These are phyloP conservation scores for Pinus albicaulis DNA, from an alignment of 75 land plant genomes.

Conservation along the genomic window DNA sequence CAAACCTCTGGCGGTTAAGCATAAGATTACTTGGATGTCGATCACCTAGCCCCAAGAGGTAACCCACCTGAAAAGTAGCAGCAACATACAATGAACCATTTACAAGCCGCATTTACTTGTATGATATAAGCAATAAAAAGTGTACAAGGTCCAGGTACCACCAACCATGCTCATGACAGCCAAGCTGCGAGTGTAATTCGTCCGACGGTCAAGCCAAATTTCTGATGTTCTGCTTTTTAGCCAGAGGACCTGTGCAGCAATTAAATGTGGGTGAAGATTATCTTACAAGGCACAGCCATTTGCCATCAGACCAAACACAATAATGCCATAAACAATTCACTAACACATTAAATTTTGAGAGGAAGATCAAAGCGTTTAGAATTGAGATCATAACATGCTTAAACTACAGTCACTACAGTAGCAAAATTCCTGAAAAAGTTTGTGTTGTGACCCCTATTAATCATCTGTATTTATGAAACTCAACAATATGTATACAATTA, in stretches of 20 bases:
- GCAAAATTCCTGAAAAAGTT: too few relatives aligned
- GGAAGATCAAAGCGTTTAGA: neutral
- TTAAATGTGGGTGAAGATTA: neutral
- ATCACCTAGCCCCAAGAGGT: slow-evolving; percentile 96
- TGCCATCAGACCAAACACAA: too few relatives aligned
- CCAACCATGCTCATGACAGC: slow-evolving; percentile 99
- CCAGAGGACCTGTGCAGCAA: slow-evolving; percentile 82
- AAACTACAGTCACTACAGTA: too few relatives aligned
- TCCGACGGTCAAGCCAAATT: slow-evolving; percentile 93
- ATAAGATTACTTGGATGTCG: slow-evolving; percentile 99
- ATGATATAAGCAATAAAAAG: too few relatives aligned
- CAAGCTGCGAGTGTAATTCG: slow-evolving; percentile 96
- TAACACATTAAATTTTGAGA: neutral
- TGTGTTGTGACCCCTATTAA: too few relatives aligned
- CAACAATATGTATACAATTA: too few relatives aligned
- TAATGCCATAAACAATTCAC: too few relatives aligned
- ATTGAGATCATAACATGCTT: neutral
- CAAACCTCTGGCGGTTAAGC: slow-evolving; percentile 92
- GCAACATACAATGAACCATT: neutral
- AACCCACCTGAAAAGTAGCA: slow-evolving; percentile 78
- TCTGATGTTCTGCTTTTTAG: slow-evolving; percentile 97
- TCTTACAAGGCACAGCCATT: too few relatives aligned
- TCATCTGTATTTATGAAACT: too few relatives aligned
- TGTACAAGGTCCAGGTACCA: too few relatives aligned
- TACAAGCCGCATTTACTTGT: neutral